Percentiles rank a stretch among this genome's conserved stretches.
These are phyloP conservation scores for Clarkia xantiana DNA, from an alignment of 345 rosid species.

Conservation along the genomic window DNA sequence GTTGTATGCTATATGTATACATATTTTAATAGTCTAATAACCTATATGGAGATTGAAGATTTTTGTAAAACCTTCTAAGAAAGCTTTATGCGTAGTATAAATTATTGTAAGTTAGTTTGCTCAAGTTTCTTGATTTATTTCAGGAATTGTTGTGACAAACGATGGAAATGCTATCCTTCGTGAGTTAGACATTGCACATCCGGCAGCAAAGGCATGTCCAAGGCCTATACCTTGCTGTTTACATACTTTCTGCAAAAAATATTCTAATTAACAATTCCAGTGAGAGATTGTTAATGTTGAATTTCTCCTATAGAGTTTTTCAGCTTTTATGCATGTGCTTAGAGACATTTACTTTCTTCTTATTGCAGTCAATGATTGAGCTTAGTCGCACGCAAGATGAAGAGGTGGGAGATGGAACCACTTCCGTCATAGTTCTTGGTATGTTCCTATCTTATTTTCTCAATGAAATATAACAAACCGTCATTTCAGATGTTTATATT, in stretches of 20 bases:
- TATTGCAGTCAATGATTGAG: constrained; percentile 84
- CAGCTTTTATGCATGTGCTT: constrained; percentile 3
- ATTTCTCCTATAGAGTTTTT: background rate
- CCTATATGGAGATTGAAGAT: too few species aligned
- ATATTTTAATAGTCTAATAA: too few species aligned
- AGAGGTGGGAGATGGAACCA: constrained; percentile 98
- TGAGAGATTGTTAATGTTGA: background rate
- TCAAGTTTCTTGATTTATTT: background rate
- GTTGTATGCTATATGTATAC: too few species aligned
- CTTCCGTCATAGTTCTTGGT: constrained; percentile 94
- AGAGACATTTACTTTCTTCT: constrained; percentile 6
- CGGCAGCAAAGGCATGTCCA: constrained; percentile 72
- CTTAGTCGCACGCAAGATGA: constrained; percentile 92
- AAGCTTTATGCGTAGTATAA: too few species aligned
- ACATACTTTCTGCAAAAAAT: too few species aligned
- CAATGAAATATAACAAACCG: background rate
- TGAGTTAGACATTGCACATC: constrained; percentile 82
- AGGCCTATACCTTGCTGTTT: too few species aligned
- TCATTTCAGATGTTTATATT: background rate
- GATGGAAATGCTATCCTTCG: constrained; percentile 94
- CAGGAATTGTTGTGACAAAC: constrained; percentile 90
- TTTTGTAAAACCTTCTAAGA: too few species aligned
- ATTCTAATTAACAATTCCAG: too few species aligned
- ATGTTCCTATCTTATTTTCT: constrained; percentile 9
- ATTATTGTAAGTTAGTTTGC: background rate